Base-by-base conservation (phyloP, 2,329 filamentous ascomycete genomes). In the Tothia fuscella region DNA sequence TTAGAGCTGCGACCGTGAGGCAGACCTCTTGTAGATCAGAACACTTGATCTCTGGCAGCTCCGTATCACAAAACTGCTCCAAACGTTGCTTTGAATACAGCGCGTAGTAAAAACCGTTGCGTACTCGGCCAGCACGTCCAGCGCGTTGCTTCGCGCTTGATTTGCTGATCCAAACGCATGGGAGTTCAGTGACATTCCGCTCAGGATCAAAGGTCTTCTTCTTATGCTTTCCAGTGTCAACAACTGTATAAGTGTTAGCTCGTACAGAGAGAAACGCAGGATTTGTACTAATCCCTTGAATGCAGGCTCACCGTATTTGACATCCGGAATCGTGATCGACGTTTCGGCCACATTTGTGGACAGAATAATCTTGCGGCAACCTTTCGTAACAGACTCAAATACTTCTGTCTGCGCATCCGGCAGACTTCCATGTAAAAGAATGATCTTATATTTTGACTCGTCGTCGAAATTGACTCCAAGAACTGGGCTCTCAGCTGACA, bases 301-400 rank as follows among this genome's bases (percentile, higher is more conserved):
- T n/a, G n/a, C n/a, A n/a, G n/a, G 28, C 35, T 14, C 14, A 37
- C 35, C 66, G 49, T 63, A 65, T 41, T 61, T 60, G 16, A 72
- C 66, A 46, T 71, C 68, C 6, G 67, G 62, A n/a, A 72, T 63
- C 4, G 68, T 72, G 29, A 72, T 53, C 3, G 64, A 68, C 0
- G 66, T 69, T 48, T 72, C 69, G 5, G 66, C 67, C 43, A 72
- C 67, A 42, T 70, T 68, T 1, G 68, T 72, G 2, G 66, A 59
- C 7, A 72, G 52, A 26, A 72, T 66, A 22, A 72, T 60, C 47
- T 68, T 67, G 33, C 70, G 60, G 36, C 60, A 61, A n/a, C 63
- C 65, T 17, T 47, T 39, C 3, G 63, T 59, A 3, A 64, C 48
- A 2, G 54, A 50, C 3, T 61, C 50, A 43, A 70, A 65, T 12